Evolutionary conservation across 1,284 basidiomycete genomes (phyloP).

Genomic region (Psilocybe mexicana): DNA sequence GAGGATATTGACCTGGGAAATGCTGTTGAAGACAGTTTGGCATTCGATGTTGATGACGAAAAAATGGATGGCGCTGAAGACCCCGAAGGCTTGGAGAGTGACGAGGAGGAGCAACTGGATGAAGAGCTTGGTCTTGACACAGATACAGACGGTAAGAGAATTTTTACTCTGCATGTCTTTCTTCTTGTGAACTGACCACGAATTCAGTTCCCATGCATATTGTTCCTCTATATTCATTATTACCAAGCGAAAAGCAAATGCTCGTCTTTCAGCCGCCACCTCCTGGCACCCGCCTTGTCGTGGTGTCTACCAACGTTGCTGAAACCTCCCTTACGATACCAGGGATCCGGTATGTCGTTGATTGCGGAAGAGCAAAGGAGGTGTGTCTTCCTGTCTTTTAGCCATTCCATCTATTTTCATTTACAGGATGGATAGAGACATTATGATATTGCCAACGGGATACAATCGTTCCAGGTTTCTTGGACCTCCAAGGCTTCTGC

Average conservation of each 20-base stretch:
- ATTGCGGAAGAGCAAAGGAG: constrained; percentile 96
- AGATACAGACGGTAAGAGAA: constrained; percentile 58
- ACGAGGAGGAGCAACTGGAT: constrained; percentile 55
- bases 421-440: constrained; percentile 63
- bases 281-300: constrained; percentile 86
- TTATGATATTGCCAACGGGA: constrained; percentile 93
- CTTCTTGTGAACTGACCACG: background rate
- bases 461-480: constrained; percentile 95
- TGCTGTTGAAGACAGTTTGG: constrained; percentile 48
- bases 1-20: constrained; percentile 82
- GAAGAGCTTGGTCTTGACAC: constrained; percentile 60
- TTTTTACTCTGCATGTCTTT: background rate
- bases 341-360: constrained; percentile 96
- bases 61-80: constrained; percentile 43
- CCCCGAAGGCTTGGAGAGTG: constrained; percentile 48
- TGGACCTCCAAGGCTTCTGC: constrained; percentile 97
- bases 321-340: constrained; percentile 98
- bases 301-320: constrained; percentile 98
- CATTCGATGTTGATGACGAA: constrained; percentile 64
- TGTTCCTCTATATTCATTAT: constrained; percentile 95
- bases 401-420: constrained; percentile 20
- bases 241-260: constrained; percentile 96
- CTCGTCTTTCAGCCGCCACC: constrained; percentile 92
- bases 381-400: constrained; percentile 38
- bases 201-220: constrained; percentile 75